Conservation (phyloP, 345 rosid species). For the Eutrema yunnanense region DNA sequence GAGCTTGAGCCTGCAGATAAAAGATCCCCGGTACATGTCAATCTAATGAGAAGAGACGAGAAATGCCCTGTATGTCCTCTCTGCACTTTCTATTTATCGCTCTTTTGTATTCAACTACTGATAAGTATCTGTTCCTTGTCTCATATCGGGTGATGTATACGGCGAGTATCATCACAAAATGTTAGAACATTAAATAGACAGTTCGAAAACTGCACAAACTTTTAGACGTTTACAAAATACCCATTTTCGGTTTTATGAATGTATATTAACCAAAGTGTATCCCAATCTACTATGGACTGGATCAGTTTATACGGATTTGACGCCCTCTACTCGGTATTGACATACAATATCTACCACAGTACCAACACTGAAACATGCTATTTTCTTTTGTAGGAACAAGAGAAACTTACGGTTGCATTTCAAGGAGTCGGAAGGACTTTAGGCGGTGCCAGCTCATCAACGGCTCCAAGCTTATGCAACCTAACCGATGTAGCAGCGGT, state of each 20-base stretch:
- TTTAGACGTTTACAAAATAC: background rate
- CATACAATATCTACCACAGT: background rate
- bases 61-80: conserved; percentile 61
- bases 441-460: conserved; percentile 55
- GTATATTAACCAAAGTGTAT: background rate
- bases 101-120: background rate
- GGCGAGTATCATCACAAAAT: background rate
- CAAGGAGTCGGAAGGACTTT: conserved; percentile 92
- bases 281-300: background rate
- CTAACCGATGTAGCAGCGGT: conserved; percentile 11
- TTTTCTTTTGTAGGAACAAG: conserved; percentile 52
- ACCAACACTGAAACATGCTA: background rate
- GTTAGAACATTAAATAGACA: background rate
- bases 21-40: conserved; percentile 76
- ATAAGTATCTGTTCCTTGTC: background rate
- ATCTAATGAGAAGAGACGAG: conserved; percentile 73
- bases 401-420: conserved; percentile 59
- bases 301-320: background rate
- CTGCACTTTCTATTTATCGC: background rate
- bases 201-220: background rate
- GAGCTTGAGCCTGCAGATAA: conserved; percentile 92
- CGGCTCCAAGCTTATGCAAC: conserved; percentile 26
- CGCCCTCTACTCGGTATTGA: background rate
- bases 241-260: background rate
- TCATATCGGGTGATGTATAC: background rate